Conservation (phyloP, 2,329 filamentous ascomycete genomes). For the Penicillium sp. region DNA sequence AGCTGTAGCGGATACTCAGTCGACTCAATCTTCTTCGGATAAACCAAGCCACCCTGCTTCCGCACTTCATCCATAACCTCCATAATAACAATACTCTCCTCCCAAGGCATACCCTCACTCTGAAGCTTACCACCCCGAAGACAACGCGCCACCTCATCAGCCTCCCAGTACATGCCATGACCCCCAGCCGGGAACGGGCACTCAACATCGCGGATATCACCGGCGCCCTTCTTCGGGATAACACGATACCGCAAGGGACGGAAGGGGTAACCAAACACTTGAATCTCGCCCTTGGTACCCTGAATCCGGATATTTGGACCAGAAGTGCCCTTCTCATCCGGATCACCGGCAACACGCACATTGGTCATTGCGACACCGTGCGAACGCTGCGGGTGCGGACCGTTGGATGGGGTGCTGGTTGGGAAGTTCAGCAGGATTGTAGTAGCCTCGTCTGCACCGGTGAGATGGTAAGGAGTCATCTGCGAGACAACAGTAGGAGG, state of each 20-base stretch:
- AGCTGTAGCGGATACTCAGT: slow-evolving; percentile 56
- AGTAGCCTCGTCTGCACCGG: slow-evolving; percentile 78
- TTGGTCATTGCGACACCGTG: slow-evolving; percentile 74
- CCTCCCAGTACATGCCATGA: slow-evolving; percentile 89
- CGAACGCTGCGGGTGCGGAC: slow-evolving; percentile 50
- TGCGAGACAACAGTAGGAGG: slow-evolving; percentile 67
- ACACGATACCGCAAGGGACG: slow-evolving; percentile 69
- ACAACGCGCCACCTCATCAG: slow-evolving; percentile 76
- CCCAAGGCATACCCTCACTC: slow-evolving; percentile 70
- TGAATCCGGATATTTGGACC: slow-evolving; percentile 77
- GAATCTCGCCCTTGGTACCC: slow-evolving; percentile 79
- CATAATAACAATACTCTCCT: slow-evolving; percentile 85
- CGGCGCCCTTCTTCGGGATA: slow-evolving; percentile 57
- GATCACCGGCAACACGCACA: slow-evolving; percentile 65
- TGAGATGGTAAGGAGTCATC: slow-evolving; percentile 71
- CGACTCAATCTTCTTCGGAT: slow-evolving; percentile 70
- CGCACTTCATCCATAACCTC: slow-evolving; percentile 74
- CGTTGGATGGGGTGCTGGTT: slow-evolving; percentile 51
- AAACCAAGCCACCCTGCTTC: slow-evolving; percentile 64
- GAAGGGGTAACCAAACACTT: slow-evolving; percentile 74
- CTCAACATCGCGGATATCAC: slow-evolving; percentile 49
- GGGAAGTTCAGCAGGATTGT: slow-evolving; percentile 79
- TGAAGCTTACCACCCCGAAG: slow-evolving; percentile 77
- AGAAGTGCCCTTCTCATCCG: slow-evolving; percentile 62
- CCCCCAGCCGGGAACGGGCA: slow-evolving; percentile 61